Percentiles rank a stretch among this genome's conserved stretches.
phyloP scores from a whole-genome alignment of 441 rosid species.

The Pelargonium citronellum region DNA sequence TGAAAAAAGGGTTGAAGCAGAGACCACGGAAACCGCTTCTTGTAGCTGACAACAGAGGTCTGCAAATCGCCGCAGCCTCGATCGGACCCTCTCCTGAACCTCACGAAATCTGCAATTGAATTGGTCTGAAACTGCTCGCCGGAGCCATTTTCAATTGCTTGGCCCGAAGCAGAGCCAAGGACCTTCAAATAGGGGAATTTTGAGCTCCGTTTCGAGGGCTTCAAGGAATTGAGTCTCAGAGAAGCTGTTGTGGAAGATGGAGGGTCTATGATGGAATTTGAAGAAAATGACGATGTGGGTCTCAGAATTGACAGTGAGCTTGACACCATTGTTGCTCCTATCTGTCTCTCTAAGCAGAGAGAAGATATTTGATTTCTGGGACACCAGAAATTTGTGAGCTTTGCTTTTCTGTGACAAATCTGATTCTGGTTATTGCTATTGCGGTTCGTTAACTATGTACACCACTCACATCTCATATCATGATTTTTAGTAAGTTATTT shows the following conservation, averaged over 20 bases:
- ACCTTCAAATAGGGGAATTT: constrained; percentile 18
- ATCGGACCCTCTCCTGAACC: constrained; percentile 47
- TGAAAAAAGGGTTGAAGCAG: constrained; percentile 66
- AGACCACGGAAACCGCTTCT: constrained; percentile 78
- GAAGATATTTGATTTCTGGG: constrained; percentile 7
- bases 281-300: constrained; percentile 27
- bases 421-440: neutral
- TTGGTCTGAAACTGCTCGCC: constrained; percentile 47
- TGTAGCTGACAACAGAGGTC: constrained; percentile 71
- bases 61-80: constrained; percentile 53
- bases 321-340: constrained; percentile 32
- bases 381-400: neutral
- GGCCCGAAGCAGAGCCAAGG: constrained; percentile 26
- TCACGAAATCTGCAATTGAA: constrained; percentile 80
- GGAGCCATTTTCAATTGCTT: constrained; percentile 36
- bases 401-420: neutral
- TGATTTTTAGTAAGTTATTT: neutral
- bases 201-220: constrained; percentile 19
- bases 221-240: no score
- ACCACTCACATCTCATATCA: neutral
- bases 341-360: constrained; percentile 11
- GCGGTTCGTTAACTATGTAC: no score
- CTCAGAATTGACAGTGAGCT: constrained; percentile 32
- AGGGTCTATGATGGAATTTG: constrained; percentile 23
- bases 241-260: constrained; percentile 10